A percentile compares a stretch with the other conserved stretches of the same genome.
These are phyloP conservation scores for Endogone sp. DNA, from an alignment of 192 early-diverging fungal species.

Conservation along the genomic window DNA sequence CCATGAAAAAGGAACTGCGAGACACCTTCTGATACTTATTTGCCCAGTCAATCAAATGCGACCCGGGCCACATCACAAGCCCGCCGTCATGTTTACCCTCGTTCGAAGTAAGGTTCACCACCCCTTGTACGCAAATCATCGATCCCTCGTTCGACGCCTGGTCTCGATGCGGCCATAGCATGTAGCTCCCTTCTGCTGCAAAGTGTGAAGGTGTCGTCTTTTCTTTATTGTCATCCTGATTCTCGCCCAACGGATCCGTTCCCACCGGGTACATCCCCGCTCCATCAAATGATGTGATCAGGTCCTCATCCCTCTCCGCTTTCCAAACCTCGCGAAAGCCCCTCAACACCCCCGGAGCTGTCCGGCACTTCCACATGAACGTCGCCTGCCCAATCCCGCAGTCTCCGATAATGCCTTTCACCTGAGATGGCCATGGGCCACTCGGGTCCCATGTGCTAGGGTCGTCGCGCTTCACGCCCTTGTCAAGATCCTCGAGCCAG, in stretches of 20 bases:
- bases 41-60: slow-evolving; percentile 16
- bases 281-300: slow-evolving; percentile 17
- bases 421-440: slow-evolving; percentile 9
- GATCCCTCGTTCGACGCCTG: slow-evolving; percentile 7
- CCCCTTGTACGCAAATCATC: slow-evolving; percentile 15
- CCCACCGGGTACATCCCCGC: slow-evolving; percentile 17
- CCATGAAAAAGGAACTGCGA: not conserved
- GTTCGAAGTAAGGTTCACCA: slow-evolving; percentile 12
- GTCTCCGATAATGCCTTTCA: slow-evolving; percentile 14
- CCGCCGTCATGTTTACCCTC: slow-evolving; percentile 13
- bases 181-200: slow-evolving; percentile 7
- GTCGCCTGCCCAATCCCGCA: slow-evolving; percentile 14
- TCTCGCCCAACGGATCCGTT: slow-evolving; percentile 5
- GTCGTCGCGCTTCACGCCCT: slow-evolving; percentile 6
- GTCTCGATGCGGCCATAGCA: slow-evolving; percentile 21
- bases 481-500: slow-evolving; percentile 13
- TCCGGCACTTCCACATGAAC: slow-evolving; percentile 15
- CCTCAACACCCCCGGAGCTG: slow-evolving; percentile 7
- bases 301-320: slow-evolving; percentile 1
- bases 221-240: not conserved
- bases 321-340: slow-evolving; percentile 16
- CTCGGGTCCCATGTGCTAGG: slow-evolving; percentile 12
- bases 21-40: not conserved
- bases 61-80: slow-evolving; percentile 18
- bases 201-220: slow-evolving; percentile 4